Conservation (phyloP, 169 alveolate species). For the Cryptosporidium tyzzeri region DNA sequence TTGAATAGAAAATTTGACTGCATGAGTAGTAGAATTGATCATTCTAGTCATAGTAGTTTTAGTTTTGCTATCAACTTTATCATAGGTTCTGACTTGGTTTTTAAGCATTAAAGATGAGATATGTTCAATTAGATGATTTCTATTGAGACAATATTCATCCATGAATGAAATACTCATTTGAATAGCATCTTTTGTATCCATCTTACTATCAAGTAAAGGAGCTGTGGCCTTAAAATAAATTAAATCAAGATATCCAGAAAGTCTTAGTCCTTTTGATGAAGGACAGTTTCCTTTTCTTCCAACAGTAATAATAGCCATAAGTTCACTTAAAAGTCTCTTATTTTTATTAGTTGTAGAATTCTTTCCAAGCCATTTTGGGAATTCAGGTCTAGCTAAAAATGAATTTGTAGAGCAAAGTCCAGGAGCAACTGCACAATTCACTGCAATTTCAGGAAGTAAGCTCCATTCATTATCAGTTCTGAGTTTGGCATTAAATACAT, state of each 20-base stretch:
- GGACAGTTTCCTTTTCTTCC: conserved; percentile 72
- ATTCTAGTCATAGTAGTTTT: conserved; percentile 65
- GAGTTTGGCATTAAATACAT: conserved; percentile 84
- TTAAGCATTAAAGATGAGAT: conserved; percentile 63
- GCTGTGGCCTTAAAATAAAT: conserved; percentile 35
- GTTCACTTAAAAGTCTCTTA: conserved; percentile 85
- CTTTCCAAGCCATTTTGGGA: conserved; percentile 95
- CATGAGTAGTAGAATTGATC: conserved; percentile 60
- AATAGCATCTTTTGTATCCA: conserved; percentile 49
- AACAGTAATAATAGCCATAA: conserved; percentile 49
- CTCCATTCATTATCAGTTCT: conserved; percentile 89
- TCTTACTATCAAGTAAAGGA: conserved; percentile 36
- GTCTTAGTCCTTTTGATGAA: conserved; percentile 27
- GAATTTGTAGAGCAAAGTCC: conserved; percentile 81
- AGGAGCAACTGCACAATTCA: conserved; percentile 86
- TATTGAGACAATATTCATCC: conserved; percentile 53
- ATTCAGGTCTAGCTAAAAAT: conserved; percentile 86
- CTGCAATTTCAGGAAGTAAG: conserved; percentile 87
- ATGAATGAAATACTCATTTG: conserved; percentile 34
- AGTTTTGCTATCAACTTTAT: conserved; percentile 56
- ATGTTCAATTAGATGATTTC: conserved; percentile 65
- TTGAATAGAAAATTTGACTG: conserved; percentile 47
- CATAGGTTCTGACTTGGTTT: conserved; percentile 48
- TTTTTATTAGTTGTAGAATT: conserved; percentile 90
- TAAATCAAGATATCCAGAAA: conserved; percentile 66